Percentiles rank a stretch among this genome's conserved stretches.
These are phyloP conservation scores for Madurella fahalii DNA, from an alignment of 2,329 filamentous ascomycete genomes.

Conservation along the genomic window DNA sequence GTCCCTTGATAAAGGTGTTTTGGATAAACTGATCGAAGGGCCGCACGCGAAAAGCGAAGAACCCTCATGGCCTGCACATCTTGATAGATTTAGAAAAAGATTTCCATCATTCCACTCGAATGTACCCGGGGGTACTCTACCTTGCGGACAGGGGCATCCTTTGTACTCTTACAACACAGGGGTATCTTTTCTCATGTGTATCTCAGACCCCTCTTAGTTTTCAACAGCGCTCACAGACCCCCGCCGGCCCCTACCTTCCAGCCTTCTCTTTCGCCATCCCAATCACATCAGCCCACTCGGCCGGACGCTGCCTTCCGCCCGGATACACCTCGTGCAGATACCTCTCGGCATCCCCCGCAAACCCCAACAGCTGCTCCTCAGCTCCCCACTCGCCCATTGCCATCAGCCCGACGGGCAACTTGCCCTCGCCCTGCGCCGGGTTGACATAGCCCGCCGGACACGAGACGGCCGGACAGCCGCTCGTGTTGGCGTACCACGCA, in stretches of 20 bases:
- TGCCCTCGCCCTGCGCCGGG: constrained; percentile 53
- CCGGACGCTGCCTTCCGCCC: constrained; percentile 48
- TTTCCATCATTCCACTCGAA: no score
- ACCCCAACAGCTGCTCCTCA: constrained; percentile 60
- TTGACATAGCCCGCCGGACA: constrained; percentile 71
- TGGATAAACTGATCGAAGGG: no score
- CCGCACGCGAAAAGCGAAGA: no score
- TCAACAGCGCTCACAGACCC: no score
- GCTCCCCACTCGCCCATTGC: constrained; percentile 64
- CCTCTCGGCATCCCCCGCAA: constrained; percentile 53
- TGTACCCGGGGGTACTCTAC: no score
- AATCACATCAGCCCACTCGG: constrained; percentile 57
- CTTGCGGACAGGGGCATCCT: no score
- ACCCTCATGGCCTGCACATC: no score
- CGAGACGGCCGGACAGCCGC: constrained; percentile 70
- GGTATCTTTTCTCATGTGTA: no score
- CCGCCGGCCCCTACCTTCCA: neutral
- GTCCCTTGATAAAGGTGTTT: no score
- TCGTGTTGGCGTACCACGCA: constrained; percentile 79
- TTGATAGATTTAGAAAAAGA: no score
- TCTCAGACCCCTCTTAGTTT: no score
- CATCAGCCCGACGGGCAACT: constrained; percentile 58
- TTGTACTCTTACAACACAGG: no score
- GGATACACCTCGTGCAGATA: constrained; percentile 48
- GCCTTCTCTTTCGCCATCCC: constrained; percentile 31